These are phyloP conservation scores for Apophysomyces elegans DNA, from an alignment of 371 early-diverging fungal genomes.

Conservation along the genomic window DNA sequence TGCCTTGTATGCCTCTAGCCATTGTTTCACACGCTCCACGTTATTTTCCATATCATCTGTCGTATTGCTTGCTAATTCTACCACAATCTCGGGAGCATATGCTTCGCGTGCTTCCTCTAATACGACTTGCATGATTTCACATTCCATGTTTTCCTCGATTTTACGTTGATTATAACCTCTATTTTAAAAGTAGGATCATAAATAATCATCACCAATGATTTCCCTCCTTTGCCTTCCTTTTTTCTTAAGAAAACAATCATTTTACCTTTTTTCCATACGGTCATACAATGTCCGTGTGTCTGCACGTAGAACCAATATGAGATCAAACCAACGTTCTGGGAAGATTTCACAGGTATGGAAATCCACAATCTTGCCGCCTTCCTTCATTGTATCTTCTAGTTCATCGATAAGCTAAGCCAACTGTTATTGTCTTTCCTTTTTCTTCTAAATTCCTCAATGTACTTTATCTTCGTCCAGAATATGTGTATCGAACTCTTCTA, in stretches of 20 bases:
- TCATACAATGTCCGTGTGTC: conserved; percentile 82
- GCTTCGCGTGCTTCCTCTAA: conserved; percentile 89
- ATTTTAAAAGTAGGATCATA: neutral
- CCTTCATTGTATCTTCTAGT: conserved; percentile 77
- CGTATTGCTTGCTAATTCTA: conserved; percentile 81
- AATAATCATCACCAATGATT: no score
- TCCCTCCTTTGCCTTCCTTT: no score
- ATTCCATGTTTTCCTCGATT: conserved; percentile 95
- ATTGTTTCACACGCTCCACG: conserved; percentile 71
- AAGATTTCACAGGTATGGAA: conserved; percentile 94
- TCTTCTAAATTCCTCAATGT: neutral
- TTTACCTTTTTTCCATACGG: conserved; percentile 83
- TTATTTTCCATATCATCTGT: conserved; percentile 92
- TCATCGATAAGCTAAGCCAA: conserved; percentile 76
- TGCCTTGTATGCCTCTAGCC: conserved; percentile 62
- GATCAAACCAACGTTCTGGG: conserved; percentile 96
- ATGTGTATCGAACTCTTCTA: conserved; percentile 89
- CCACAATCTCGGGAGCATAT: conserved; percentile 80
- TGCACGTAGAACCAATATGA: conserved; percentile 90
- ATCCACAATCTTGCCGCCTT: conserved; percentile 90
- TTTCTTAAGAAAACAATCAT: neutral
- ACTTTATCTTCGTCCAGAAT: conserved; percentile 94
- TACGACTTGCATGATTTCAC: conserved; percentile 98
- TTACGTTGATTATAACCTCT: conserved; percentile 91
- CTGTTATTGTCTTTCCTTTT: neutral